phyloP scores from a whole-genome alignment of 2,329 filamentous ascomycete genomes.

The Scopulariopsis brevicaulis region DNA sequence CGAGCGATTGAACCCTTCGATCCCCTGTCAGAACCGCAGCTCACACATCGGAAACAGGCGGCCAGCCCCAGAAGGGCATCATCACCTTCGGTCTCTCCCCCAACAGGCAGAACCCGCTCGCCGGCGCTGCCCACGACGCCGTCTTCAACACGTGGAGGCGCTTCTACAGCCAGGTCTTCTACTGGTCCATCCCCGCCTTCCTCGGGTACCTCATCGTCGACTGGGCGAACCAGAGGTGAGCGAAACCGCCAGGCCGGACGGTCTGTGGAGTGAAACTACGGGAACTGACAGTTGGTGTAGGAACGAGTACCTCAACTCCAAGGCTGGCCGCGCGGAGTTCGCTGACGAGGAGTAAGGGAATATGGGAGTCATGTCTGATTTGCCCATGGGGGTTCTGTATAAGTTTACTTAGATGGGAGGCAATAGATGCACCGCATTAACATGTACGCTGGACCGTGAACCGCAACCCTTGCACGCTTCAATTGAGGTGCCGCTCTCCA shows the following conservation, averaged over 20 bases:
- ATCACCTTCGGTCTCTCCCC: slow-evolving; percentile 64
- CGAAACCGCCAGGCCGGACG: slow-evolving; percentile 8
- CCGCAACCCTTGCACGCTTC: too few species aligned
- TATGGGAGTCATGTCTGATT: slow-evolving; percentile 8
- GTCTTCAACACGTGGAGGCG: slow-evolving; percentile 95
- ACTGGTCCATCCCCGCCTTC: slow-evolving; percentile 71
- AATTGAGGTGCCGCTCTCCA: too few species aligned
- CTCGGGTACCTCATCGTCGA: slow-evolving; percentile 72
- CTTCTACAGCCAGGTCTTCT: slow-evolving; percentile 77
- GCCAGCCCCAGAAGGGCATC: slow-evolving; percentile 43
- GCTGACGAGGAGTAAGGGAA: slow-evolving; percentile 27
- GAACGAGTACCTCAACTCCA: slow-evolving; percentile 75
- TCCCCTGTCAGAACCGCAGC: neutral
- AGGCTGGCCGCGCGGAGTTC: slow-evolving; percentile 53
- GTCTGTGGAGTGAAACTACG: neutral
- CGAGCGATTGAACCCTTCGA: neutral
- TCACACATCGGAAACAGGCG: neutral
- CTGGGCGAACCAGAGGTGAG: slow-evolving; percentile 87
- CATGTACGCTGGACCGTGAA: neutral
- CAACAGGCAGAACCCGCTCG: slow-evolving; percentile 84
- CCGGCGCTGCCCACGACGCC: slow-evolving; percentile 65
- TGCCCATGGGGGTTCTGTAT: slow-evolving; percentile 24
- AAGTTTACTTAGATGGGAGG: slow-evolving; percentile 26
- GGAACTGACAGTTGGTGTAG: slow-evolving; percentile 26
- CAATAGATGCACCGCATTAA: slow-evolving; percentile 20